phyloP scores from a whole-genome alignment of 139 green algal genomes.

The Chlorella sp. region DNA sequence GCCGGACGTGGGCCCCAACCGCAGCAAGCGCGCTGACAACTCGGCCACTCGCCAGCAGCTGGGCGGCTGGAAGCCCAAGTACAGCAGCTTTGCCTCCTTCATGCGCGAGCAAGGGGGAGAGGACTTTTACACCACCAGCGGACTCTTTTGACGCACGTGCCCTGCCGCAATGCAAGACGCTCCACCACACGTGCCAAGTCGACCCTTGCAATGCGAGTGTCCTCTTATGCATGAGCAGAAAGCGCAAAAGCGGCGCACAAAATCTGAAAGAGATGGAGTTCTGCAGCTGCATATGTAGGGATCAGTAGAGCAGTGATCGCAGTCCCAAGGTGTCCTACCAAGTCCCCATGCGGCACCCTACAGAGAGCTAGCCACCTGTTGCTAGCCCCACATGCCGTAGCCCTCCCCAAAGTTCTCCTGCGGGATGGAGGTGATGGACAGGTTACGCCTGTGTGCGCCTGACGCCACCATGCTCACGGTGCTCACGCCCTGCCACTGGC shows the following conservation, averaged over 20 bases:
- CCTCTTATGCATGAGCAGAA: too few species aligned
- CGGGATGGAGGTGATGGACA: neutral
- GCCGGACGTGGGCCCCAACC: neutral
- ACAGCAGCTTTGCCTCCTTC: slow-evolving; percentile 45
- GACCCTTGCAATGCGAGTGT: too few species aligned
- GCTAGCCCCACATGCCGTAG: neutral
- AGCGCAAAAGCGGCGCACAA: too few species aligned
- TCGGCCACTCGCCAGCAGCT: slow-evolving; percentile 45
- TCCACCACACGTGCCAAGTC: too few species aligned
- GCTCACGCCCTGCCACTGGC: neutral
- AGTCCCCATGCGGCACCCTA: too few species aligned
- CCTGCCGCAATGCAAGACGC: neutral
- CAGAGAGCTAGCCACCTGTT: too few species aligned
- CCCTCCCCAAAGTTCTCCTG: neutral
- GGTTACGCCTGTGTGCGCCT: neutral
- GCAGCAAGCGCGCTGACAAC: slow-evolving; percentile 73
- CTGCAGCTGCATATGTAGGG: neutral
- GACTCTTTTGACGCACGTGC: neutral
- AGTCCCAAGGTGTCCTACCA: neutral
- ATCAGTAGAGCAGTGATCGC: neutral
- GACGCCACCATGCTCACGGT: neutral
- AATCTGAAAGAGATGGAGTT: too few species aligned
- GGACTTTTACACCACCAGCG: slow-evolving; percentile 45
- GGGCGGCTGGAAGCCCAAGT: slow-evolving; percentile 68
- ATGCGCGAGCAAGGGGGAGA: slow-evolving; percentile 31